phyloP scores from a whole-genome alignment of 1,139 yeast species.

The Kodamaea alishanica region DNA sequence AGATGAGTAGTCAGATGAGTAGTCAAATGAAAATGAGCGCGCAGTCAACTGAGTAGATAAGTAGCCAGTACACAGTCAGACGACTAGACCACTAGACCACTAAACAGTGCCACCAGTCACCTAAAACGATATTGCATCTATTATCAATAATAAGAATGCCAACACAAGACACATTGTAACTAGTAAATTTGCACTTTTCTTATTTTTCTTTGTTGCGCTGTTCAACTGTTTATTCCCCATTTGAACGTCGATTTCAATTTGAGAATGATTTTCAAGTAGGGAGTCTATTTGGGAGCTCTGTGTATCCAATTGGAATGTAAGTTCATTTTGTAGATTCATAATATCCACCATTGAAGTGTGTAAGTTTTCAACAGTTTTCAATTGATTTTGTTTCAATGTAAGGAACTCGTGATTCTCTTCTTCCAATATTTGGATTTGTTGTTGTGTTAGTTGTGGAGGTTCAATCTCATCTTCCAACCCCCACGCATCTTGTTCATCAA shows the following conservation, averaged over 20 bases:
- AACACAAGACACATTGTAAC: slow-evolving; percentile 57
- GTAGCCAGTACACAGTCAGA: too few relatives aligned
- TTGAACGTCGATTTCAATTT: slow-evolving; percentile 62
- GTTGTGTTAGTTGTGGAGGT: slow-evolving; percentile 41
- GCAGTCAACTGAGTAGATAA: too few relatives aligned
- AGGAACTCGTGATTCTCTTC: slow-evolving; percentile 70
- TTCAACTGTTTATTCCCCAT: slow-evolving; percentile 73
- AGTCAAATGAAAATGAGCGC: too few relatives aligned
- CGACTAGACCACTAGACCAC: too few relatives aligned
- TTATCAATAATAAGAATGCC: slow-evolving; percentile 58
- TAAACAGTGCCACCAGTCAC: too few relatives aligned
- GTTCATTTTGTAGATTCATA: slow-evolving; percentile 71
- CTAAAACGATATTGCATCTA: slow-evolving; percentile 53
- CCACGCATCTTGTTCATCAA: slow-evolving; percentile 16
- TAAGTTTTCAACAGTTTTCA: slow-evolving; percentile 65
- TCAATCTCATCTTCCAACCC: slow-evolving; percentile 16
- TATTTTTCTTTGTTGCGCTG: slow-evolving; percentile 68
- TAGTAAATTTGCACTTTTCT: slow-evolving; percentile 65
- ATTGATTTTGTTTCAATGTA: slow-evolving; percentile 57
- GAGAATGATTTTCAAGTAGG: slow-evolving; percentile 67
- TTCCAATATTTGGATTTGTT: slow-evolving; percentile 66
- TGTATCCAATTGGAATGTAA: slow-evolving; percentile 67
- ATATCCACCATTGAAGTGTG: slow-evolving; percentile 79
- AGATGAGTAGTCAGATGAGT: too few relatives aligned
- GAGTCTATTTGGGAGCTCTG: slow-evolving; percentile 73